These are phyloP conservation scores for Xylaria intraflava DNA, from an alignment of 495 filamentous ascomycete genomes.

Conservation along the genomic window DNA sequence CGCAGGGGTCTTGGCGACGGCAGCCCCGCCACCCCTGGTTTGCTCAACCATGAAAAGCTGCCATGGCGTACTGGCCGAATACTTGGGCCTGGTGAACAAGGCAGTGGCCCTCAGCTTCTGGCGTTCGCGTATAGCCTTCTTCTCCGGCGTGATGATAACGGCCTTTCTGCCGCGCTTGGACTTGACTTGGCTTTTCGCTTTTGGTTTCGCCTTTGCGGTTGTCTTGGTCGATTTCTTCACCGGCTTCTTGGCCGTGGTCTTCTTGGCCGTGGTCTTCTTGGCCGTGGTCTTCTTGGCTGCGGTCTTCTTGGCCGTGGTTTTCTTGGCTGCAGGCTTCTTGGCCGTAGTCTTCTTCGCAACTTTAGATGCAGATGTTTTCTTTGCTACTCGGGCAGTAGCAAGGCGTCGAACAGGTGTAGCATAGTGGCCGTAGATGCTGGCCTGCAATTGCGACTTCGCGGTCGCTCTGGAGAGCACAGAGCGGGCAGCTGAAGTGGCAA, in stretches of 20 bases:
- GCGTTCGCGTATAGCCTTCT: constrained; percentile 15
- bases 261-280: constrained; percentile 7
- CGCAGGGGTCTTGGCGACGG: background rate
- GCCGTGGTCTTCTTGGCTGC: constrained; percentile 9
- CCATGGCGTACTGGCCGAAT: constrained; percentile 13
- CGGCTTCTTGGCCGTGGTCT: constrained; percentile 13
- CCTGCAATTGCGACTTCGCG: background rate
- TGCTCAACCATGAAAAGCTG: constrained; percentile 14
- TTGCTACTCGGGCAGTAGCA: constrained; percentile 15
- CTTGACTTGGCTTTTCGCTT: constrained; percentile 11
- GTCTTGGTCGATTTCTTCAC: constrained; percentile 10
- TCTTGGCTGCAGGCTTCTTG: constrained; percentile 16
- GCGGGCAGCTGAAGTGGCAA: constrained; percentile 13
- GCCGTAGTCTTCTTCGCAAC: constrained; percentile 18
- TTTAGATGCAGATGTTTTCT: constrained; percentile 11
- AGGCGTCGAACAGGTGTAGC: constrained; percentile 20
- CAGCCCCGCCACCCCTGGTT: background rate
- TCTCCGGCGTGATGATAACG: constrained; percentile 15
- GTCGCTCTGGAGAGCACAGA: constrained; percentile 12
- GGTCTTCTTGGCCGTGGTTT: constrained; percentile 7
- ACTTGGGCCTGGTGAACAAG: constrained; percentile 21
- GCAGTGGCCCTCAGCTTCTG: constrained; percentile 21
- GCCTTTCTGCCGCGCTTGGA: constrained; percentile 2
- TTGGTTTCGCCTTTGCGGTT: constrained; percentile 15
- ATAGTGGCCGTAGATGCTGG: constrained; percentile 6